Percentiles rank a stretch among this genome's conserved stretches.
These are phyloP conservation scores for Neurospora intermedia DNA, from an alignment of 495 filamentous ascomycete genomes.

Conservation along the genomic window DNA sequence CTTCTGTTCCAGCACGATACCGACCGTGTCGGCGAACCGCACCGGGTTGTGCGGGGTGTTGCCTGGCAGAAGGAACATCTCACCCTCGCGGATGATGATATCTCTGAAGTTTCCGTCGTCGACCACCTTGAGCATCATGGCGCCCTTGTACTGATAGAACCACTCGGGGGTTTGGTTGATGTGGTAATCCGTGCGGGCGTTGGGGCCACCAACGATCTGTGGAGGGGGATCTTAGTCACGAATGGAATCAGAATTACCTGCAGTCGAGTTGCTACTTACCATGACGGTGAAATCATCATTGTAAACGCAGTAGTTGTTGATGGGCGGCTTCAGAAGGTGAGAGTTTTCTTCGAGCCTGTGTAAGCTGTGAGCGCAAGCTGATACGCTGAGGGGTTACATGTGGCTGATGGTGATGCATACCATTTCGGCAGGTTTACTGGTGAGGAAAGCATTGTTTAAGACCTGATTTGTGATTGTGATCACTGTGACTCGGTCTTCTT, in stretches of 20 bases:
- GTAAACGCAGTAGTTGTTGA: slow-evolving; percentile 97
- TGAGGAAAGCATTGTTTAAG: slow-evolving; percentile 32
- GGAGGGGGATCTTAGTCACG: not conserved
- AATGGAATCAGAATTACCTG: too few species aligned
- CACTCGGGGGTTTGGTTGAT: slow-evolving; percentile 95
- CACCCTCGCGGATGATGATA: slow-evolving; percentile 81
- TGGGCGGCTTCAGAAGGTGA: slow-evolving; percentile 85
- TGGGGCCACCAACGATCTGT: slow-evolving; percentile 91
- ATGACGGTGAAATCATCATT: slow-evolving; percentile 70
- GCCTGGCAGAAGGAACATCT: slow-evolving; percentile 84
- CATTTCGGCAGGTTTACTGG: slow-evolving; percentile 81
- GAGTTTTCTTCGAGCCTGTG: slow-evolving; percentile 83
- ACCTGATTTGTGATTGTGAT: slow-evolving; percentile 1
- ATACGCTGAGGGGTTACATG: not conserved
- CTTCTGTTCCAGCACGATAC: slow-evolving; percentile 83
- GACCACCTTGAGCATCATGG: slow-evolving; percentile 90
- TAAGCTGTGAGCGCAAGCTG: slow-evolving; percentile 1
- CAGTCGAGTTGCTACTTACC: slow-evolving; percentile 28
- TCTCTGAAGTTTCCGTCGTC: slow-evolving; percentile 61
- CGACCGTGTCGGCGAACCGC: slow-evolving; percentile 54
- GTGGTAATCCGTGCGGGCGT: slow-evolving; percentile 95
- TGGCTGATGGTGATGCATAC: slow-evolving; percentile 31
- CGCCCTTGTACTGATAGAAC: slow-evolving; percentile 93
- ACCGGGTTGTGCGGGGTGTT: slow-evolving; percentile 81
- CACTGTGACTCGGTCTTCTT: not conserved